Evolutionary conservation across 2,329 filamentous ascomycete species (phyloP), one percentile per base, ranked within the genome.

Genomic region (Macrophomina tecta): DNA sequence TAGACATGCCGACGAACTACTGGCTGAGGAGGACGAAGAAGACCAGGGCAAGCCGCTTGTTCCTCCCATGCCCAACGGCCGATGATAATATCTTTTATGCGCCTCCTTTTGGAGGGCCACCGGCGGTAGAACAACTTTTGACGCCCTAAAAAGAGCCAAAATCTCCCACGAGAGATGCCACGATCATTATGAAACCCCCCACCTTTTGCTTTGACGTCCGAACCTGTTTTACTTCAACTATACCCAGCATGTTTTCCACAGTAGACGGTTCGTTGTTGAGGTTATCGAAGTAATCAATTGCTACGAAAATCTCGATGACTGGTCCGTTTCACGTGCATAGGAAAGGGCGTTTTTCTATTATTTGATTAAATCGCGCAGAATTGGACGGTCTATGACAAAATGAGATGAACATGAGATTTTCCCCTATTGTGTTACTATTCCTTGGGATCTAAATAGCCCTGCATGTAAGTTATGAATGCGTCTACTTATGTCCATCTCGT

Each of bases 1-100:
- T 38, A 66, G 65, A 55, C 81, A 82, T 68, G 76, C 78, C 7
- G 80, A 82, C 67, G 76, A 80, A 58, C 70, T 80, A 58, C 70
- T 80, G 16, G 78, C 77, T n/a, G 76, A 79, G 28, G 79, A 80
- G 55, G 80, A 81, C 18, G 79, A 81, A 30, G 77, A 78, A 16
- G 74, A 73, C 16, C 67, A 55, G 11, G 52, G 38, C 18, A 55
- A 46, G 55, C 64, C 69, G 28, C 61, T 65, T 38, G 49, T 65
- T 3, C 63, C 65, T 46, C 61, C 68, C 38, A 67, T 67, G 65
- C 65, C 65, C 48, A 67, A 67, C 16, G 63, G 63, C 52, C 42
- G 42, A 65, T 58, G 49, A 49, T 49, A 48, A 48, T 28, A 16
- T 38, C 38, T 40, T 36, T 38, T 38, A 23, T 32, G 45, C 58